Base-by-base conservation (phyloP, 768 basidiomycete species). In the Termitomyces heimii region DNA sequence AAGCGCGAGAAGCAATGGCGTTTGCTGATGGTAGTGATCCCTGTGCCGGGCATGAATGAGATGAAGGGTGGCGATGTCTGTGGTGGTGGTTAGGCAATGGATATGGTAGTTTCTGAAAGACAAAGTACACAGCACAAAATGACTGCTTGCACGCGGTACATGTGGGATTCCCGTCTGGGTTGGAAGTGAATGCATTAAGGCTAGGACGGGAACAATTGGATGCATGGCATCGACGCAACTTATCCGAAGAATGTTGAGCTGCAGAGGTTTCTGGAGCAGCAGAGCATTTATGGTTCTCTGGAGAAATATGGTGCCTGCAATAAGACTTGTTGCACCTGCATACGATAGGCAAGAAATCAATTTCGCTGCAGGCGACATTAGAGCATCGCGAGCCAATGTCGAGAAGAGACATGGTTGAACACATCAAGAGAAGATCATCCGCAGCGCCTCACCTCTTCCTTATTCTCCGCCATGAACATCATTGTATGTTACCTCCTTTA, bases 261-360 rank as follows among this genome's bases (percentile, higher is more conserved):
- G 43, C 44, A 26, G 53, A 52, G 16, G 58, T 40, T 14, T 42
- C 5, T 42, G 29, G 24, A 34, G 55, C 48, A 22, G 56, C 60
- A 6, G 72, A 56, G 67, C 91, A 94, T 20, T 70, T 59, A 65
- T 94, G 91, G n/a, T 67, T 64, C 37, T 85, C 82, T 8, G 82
- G 79, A 14, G 73, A 63, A 56, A 84, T 77, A 66, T 94, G 91
- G 37, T 79, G 68, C 12, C 74, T 75, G 73, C 91, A 94, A 69
- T 83, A 92, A 56, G 75, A 68, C 35, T 67, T 67, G 45, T 74
- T 65, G 71, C 92, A 93, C 29, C 64, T 63, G 66, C 92, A 94
- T 50, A 71, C 69, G 57, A 89, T 84, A n/a, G 92, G 92, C 0
- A 94, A 77, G 59, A 92, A 88, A 71, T 92, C 90, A 62, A 86